These are phyloP conservation scores for Annulohypoxylon maeteangense DNA, from an alignment of 495 filamentous ascomycete genomes.

Conservation along the genomic window DNA sequence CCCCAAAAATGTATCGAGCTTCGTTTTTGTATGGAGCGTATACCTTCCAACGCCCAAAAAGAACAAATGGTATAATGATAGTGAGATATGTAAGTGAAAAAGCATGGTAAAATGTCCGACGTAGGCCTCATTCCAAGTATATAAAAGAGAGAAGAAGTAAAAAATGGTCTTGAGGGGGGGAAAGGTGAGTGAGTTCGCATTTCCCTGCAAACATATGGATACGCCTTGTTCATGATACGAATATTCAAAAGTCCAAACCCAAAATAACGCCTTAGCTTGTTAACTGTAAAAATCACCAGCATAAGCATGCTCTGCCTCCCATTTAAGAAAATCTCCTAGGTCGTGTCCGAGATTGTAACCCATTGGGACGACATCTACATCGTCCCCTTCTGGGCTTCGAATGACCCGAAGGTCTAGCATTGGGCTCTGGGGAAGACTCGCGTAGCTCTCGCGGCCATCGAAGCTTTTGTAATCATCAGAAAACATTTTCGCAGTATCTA, in stretches of 20 bases:
- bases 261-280: constrained; percentile 21
- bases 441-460: constrained; percentile 46
- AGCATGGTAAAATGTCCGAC: constrained; percentile 15
- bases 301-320: constrained; percentile 58
- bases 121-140: constrained; percentile 10
- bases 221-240: background rate
- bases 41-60: constrained; percentile 28
- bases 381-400: constrained; percentile 52
- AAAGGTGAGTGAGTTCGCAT: background rate
- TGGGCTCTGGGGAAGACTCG: constrained; percentile 61
- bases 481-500: constrained; percentile 31
- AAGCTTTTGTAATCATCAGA: constrained; percentile 22
- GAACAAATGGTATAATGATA: constrained; percentile 38
- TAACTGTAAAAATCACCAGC: constrained; percentile 42
- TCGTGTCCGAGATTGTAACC: constrained; percentile 66
- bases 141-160: background rate
- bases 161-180: background rate
- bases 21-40: constrained; percentile 23
- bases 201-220: background rate
- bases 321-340: constrained; percentile 61
- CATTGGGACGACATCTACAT: constrained; percentile 60
- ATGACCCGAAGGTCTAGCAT: constrained; percentile 60
- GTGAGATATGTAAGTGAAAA: constrained; percentile 2
- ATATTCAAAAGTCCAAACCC: constrained; percentile 8
- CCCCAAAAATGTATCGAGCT: background rate